phyloP scores from a whole-genome alignment of 768 basidiomycete species.

The Tubosaeta brunneosetosa region DNA sequence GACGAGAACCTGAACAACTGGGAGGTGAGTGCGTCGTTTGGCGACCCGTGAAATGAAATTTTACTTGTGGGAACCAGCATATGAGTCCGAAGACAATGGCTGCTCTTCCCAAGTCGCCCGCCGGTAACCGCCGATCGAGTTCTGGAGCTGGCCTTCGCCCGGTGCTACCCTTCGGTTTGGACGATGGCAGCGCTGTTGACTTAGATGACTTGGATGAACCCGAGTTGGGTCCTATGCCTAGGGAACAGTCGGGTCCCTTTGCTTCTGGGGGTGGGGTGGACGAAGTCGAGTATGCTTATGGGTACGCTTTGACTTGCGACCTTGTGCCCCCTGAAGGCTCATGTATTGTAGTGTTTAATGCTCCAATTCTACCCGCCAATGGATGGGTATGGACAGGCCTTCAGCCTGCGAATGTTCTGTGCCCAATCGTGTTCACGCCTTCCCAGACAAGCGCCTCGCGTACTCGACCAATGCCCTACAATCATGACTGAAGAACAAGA shows the following conservation, averaged over 20 bases:
- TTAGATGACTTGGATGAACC: conserved; percentile 67
- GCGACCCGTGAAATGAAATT: background rate
- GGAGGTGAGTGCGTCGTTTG: conserved; percentile 61
- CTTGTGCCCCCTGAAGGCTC: conserved; percentile 1
- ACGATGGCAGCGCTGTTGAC: conserved; percentile 70
- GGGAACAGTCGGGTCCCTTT: conserved; percentile 69
- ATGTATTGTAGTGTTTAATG: conserved; percentile 22
- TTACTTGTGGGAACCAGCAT: conserved; percentile 48
- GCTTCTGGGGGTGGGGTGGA: conserved; percentile 79
- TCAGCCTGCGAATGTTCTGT: background rate
- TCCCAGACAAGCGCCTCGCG: conserved; percentile 23
- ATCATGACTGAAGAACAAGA: background rate
- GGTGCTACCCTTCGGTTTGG: conserved; percentile 70
- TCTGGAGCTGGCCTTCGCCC: conserved; percentile 83
- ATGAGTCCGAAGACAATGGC: conserved; percentile 97
- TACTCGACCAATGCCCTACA: conserved; percentile 32
- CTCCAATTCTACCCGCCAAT: background rate
- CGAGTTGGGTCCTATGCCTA: conserved; percentile 71
- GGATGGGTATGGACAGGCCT: background rate
- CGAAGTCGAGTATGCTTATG: conserved; percentile 86
- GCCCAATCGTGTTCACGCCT: conserved; percentile 16
- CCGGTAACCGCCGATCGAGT: conserved; percentile 74
- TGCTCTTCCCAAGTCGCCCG: conserved; percentile 87
- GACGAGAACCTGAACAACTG: conserved; percentile 91
- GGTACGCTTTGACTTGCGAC: conserved; percentile 42